Evolutionary conservation across 176 grass and related monocot genomes (phyloP).

Genomic region (Triticum monococcum): DNA sequence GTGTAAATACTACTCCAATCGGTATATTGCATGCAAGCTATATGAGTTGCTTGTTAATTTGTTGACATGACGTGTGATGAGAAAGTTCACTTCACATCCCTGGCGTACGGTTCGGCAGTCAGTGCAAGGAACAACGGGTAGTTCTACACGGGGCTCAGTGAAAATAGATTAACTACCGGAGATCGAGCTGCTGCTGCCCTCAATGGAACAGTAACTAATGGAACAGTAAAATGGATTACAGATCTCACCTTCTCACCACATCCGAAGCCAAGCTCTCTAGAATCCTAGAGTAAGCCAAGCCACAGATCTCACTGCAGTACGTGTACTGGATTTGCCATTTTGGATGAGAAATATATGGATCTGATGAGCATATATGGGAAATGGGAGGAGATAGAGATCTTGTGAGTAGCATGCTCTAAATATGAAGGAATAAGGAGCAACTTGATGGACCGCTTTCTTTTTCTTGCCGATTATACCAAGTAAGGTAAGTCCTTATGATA

Average conservation of each 20-base stretch:
- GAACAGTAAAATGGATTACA: conserved; percentile 25
- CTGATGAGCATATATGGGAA: background rate
- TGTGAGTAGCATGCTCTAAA: conserved; percentile 10
- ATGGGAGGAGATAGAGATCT: background rate
- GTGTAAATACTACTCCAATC: background rate
- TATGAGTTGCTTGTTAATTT: background rate
- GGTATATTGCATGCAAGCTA: conserved; percentile 33
- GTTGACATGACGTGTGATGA: conserved; percentile 6
- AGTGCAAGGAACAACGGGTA: background rate
- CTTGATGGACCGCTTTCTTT: background rate
- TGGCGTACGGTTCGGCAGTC: background rate
- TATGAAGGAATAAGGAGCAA: conserved; percentile 16
- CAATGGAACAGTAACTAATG: conserved; percentile 44
- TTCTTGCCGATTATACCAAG: conserved; percentile 17
- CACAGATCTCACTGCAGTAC: background rate
- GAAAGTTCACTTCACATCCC: background rate
- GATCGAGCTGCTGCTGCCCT: background rate
- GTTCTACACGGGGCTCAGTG: conserved; percentile 37
- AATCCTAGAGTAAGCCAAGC: background rate
- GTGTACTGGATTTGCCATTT: background rate
- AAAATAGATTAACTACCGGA: background rate
- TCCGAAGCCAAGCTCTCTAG: background rate
- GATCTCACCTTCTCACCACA: background rate
- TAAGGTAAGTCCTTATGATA: background rate
- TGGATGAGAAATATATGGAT: background rate